Conservation (phyloP, 768 basidiomycete genomes). For the Termitomyces titanicus region DNA sequence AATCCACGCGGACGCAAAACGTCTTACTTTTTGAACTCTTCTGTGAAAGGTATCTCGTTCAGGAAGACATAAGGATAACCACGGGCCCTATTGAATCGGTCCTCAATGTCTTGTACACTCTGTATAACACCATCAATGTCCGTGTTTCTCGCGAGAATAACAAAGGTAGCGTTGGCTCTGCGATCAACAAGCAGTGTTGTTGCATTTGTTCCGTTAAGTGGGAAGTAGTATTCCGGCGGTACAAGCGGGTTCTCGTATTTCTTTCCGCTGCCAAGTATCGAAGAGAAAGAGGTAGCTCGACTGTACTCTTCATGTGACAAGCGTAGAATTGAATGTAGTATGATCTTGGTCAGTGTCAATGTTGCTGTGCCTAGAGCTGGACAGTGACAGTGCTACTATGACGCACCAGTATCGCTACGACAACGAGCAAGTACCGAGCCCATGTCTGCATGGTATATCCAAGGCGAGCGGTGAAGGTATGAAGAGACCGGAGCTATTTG, state of each 20-base stretch:
- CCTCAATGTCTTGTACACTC: conserved; percentile 74
- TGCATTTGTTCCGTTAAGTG: neutral
- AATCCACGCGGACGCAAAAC: neutral
- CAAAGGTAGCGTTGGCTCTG: conserved; percentile 37
- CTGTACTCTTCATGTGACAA: conserved; percentile 44
- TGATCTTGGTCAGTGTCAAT: conserved; percentile 21
- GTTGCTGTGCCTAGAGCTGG: neutral
- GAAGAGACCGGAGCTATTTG: neutral
- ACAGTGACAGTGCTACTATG: neutral
- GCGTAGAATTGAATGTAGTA: conserved; percentile 38
- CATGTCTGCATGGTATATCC: conserved; percentile 15
- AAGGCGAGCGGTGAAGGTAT: neutral
- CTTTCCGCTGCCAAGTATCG: conserved; percentile 19
- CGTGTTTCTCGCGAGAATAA: conserved; percentile 59
- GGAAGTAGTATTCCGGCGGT: conserved; percentile 22
- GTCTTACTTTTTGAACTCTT: conserved; percentile 67
- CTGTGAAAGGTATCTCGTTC: conserved; percentile 79
- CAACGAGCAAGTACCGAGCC: conserved; percentile 14
- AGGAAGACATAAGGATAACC: conserved; percentile 88
- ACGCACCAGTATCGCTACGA: conserved; percentile 16
- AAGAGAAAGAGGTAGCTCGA: conserved; percentile 36
- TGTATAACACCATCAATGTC: conserved; percentile 57
- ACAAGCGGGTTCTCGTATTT: conserved; percentile 21
- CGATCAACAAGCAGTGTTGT: conserved; percentile 11
- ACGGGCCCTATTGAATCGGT: conserved; percentile 74